Conservation (phyloP, 495 filamentous ascomycete genomes). For the Penicillium turbatum region DNA sequence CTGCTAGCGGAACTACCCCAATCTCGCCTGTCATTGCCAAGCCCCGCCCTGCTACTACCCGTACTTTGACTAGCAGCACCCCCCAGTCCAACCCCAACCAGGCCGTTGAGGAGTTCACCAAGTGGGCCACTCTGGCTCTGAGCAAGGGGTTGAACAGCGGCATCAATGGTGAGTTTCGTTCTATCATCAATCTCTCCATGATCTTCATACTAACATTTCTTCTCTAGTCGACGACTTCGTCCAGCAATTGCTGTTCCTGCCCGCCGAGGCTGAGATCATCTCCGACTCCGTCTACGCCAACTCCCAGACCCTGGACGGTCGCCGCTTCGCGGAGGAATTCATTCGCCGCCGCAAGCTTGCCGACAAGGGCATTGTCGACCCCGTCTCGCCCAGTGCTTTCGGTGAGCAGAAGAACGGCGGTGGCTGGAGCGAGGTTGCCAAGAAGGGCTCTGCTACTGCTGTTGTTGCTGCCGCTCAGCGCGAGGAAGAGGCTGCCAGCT, state of each 20-base stretch:
- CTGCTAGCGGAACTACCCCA: slow-evolving; percentile 48
- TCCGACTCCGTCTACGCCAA: slow-evolving; percentile 82
- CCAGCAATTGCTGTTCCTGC: slow-evolving; percentile 65
- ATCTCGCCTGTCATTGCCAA: slow-evolving; percentile 37
- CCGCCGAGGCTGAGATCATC: slow-evolving; percentile 72
- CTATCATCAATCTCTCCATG: background rate
- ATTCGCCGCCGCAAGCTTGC: slow-evolving; percentile 87
- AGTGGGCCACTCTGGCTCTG: slow-evolving; percentile 79
- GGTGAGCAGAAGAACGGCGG: slow-evolving; percentile 49
- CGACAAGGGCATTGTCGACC: slow-evolving; percentile 75
- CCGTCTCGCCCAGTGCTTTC: slow-evolving; percentile 41
- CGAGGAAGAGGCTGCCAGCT: slow-evolving; percentile 50
- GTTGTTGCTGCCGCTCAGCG: slow-evolving; percentile 40
- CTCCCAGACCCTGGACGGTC: slow-evolving; percentile 81
- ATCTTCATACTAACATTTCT: slow-evolving; percentile 13
- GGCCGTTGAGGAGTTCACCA: slow-evolving; percentile 82
- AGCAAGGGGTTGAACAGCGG: slow-evolving; percentile 54
- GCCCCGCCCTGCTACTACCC: slow-evolving; percentile 27
- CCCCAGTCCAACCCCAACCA: slow-evolving; percentile 49
- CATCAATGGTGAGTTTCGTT: slow-evolving; percentile 51
- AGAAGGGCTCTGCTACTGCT: slow-evolving; percentile 59
- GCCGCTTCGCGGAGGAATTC: slow-evolving; percentile 92
- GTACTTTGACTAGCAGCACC: slow-evolving; percentile 34
- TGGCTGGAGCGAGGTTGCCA: slow-evolving; percentile 97
- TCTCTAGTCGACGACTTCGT: slow-evolving; percentile 75